Evolutionary conservation across 1,284 basidiomycete genomes (phyloP), one percentile per base, ranked within the genome.

Genomic region (Marasmius tenuissimus): DNA sequence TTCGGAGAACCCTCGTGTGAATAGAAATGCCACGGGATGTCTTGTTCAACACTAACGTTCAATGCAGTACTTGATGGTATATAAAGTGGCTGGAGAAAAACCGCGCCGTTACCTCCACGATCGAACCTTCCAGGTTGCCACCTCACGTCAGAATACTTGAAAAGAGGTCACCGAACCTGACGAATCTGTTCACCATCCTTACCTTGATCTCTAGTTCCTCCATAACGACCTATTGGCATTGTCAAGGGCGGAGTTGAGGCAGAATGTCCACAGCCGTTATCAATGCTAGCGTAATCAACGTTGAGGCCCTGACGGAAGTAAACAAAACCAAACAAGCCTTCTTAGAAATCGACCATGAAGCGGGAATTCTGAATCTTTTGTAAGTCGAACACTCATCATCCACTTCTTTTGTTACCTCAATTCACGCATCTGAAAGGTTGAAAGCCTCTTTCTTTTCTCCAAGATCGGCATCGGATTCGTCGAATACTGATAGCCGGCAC

Each of bases 301-400:
- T 50, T 16, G 27, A 14, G 10, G 20, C 27, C 50, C 55, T 45
- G 45, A 57, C 39, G 55, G 55, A 45, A 27, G 27, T 37, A 58
- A 58, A 58, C 42, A 58, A 22, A 42, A n/a, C 39, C 56, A 58
- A 58, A 48, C 47, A 48, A 18, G 4, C 20, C 35, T 18, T 58
- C 20, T 33, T 34, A 27, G 20, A 42, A 33, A 40, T 27, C 54
- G 38, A 58, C 34, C 40, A 58, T 58, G 56, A 58, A 35, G 45
- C 22, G 20, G 56, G 34, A 45, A 47, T 42, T 18, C 47, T 37
- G 45, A 58, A 51, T 51, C 10, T 58, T n/a, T 47, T 58, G 56
- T 58, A 58, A 38, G 56, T 58, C 56, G 50, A 47, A 40, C 37
- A 14, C 18, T 56, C 56, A 58, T 48, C 56, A 34, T 33, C 56